Conservation (phyloP, 2,329 filamentous ascomycete species). For the Ophiocordyceps camponoti-saundersi region DNA sequence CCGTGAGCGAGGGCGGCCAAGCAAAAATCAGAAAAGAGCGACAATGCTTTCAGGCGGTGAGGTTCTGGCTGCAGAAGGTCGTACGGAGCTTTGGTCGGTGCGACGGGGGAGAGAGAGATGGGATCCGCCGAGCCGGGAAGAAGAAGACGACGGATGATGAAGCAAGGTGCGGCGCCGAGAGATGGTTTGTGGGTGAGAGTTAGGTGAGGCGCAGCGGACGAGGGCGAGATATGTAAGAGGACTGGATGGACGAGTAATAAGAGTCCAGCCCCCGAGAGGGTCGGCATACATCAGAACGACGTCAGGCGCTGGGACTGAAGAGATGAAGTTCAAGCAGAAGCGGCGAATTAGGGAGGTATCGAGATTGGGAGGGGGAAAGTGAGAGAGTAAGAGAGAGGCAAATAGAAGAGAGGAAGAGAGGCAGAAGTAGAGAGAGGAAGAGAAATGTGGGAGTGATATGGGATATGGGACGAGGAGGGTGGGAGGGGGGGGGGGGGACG, state of each 20-base stretch:
- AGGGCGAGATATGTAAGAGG: not conserved
- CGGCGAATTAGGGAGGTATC: not conserved
- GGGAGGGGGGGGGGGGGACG: too few relatives aligned
- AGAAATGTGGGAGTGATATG: not conserved
- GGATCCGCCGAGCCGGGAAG: not conserved
- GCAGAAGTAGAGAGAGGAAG: not conserved
- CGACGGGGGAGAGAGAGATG: not conserved
- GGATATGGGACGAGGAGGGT: not conserved
- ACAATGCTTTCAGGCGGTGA: not conserved
- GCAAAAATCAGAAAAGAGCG: not conserved
- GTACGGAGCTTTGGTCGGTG: not conserved
- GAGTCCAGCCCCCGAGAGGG: not conserved
- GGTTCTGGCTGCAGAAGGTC: not conserved
- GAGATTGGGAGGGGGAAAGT: not conserved
- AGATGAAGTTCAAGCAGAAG: not conserved
- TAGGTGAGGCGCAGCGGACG: not conserved
- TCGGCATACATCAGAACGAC: not conserved
- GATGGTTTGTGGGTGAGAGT: too few relatives aligned
- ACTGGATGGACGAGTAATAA: not conserved
- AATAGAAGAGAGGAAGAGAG: not conserved
- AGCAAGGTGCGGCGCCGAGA: not conserved
- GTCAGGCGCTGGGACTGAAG: not conserved
- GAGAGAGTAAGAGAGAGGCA: not conserved
- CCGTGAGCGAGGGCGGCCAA: not conserved
- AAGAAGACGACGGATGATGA: not conserved